Evolutionary conservation across 2,329 filamentous ascomycete species (phyloP), one percentile per base, ranked within the genome.

Genomic region (Verticillium nonalfalfae): DNA sequence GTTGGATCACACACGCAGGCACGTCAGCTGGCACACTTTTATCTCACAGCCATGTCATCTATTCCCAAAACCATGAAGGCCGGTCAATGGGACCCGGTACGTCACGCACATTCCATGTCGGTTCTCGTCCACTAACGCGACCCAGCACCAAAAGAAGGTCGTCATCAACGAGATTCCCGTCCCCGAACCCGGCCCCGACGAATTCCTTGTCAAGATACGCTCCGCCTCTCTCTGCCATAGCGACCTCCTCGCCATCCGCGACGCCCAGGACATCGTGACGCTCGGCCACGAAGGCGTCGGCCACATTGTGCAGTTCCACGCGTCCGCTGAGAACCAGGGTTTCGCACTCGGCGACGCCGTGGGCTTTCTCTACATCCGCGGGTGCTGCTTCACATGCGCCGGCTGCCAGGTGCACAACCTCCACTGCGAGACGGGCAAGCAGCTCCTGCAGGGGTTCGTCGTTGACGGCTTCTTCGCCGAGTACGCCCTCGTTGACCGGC

Each of bases 201-300:
- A 81, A 65, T 70, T 75, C 63, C 72, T 75, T 36, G 70, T 75
- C 67, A 72, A 74, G 62, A 71, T 73, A 59, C 64, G 66, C 35
- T 74, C 70, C 7, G 73, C 74, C 4, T 74, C 72, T 21, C 69
- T 75, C 39, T 75, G 73, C 63, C 73, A 75, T 64, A 70, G 66
- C 39, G 72, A 69, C 55, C 64, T 72, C 1, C 64, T 68, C 64
- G 66, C 66, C 33, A 67, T 68, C n/a, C 67, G 69, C 13, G 62
- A 64, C n/a, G 62, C 62, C 58, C 67, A 69, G 35, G 40, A 61
- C 14, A 65, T 66, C 11, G 65, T 68, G 11, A 66, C 66, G 64
- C 65, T 79, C 6, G 78, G 78, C 4, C 79, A 81, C 64, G 79
- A 81, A 69, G 79, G 78, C 15, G 76, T 78, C 26, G 78, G 78